Conservation (phyloP, 2,329 filamentous ascomycete genomes). For the Beauveria australis region DNA sequence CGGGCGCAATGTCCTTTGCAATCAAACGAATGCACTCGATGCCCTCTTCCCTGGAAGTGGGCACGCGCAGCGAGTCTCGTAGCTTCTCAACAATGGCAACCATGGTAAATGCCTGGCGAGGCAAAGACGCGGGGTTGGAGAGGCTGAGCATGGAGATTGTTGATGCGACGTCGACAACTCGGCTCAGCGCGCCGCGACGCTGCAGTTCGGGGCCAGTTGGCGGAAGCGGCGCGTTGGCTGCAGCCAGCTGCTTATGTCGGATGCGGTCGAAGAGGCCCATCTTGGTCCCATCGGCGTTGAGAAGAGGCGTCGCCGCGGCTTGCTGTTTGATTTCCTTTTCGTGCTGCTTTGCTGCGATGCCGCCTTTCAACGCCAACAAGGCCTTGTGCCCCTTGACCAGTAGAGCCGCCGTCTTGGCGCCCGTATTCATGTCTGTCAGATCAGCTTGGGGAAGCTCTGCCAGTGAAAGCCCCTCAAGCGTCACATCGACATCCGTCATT, state of each 20-base stretch:
- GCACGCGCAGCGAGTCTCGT: constrained; percentile 55
- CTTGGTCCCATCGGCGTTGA: constrained; percentile 39
- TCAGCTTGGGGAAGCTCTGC: constrained; percentile 30
- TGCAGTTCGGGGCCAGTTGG: constrained; percentile 49
- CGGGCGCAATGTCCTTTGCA: constrained; percentile 45
- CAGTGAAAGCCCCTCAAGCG: constrained; percentile 48
- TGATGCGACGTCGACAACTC: constrained; percentile 59
- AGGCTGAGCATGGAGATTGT: constrained; percentile 60
- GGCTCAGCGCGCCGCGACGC: constrained; percentile 57
- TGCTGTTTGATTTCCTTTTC: constrained; percentile 32
- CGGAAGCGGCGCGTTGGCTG: constrained; percentile 46
- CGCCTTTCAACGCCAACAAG: constrained; percentile 60
- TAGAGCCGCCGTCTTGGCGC: constrained; percentile 43
- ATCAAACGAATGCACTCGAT: constrained; percentile 42
- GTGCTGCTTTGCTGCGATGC: constrained; percentile 45
- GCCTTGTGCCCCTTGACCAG: constrained; percentile 60
- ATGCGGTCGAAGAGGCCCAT: constrained; percentile 70
- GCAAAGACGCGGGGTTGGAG: constrained; percentile 39
- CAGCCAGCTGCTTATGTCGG: constrained; percentile 58
- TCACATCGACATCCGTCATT: constrained; percentile 30
- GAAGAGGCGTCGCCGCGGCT: constrained; percentile 21
- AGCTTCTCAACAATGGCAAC: constrained; percentile 54
- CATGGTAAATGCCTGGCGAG: constrained; percentile 58
- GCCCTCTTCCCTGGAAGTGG: constrained; percentile 45
- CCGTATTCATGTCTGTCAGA: constrained; percentile 23